Evolutionary conservation across 768 basidiomycete species (phyloP).

Genomic region (Antrodiella citrinella): DNA sequence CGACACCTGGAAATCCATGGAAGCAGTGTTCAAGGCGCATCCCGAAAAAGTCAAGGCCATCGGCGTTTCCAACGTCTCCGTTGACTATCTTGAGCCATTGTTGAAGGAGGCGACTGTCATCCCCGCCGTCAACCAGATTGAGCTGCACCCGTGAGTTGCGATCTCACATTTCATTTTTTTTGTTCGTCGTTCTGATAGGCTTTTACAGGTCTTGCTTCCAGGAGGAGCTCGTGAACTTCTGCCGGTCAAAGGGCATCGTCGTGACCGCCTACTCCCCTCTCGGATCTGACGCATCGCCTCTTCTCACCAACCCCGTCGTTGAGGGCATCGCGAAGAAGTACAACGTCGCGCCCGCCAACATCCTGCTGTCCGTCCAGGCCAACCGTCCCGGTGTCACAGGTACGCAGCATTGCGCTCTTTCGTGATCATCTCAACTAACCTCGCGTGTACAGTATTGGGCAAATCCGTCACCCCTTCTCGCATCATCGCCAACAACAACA

Average conservation of each 20-base stretch:
- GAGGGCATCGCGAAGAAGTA: constrained; percentile 55
- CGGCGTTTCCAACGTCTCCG: constrained; percentile 71
- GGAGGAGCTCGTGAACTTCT: constrained; percentile 55
- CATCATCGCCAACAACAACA: constrained; percentile 51
- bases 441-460: constrained; percentile 43
- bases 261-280: constrained; percentile 77
- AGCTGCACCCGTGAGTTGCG: constrained; percentile 55
- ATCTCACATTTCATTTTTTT: too few relatives aligned
- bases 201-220: constrained; percentile 50
- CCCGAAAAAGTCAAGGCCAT: constrained; percentile 74
- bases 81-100: constrained; percentile 54
- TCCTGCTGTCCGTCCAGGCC: constrained; percentile 68
- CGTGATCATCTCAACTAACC: constrained; percentile 7
- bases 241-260: constrained; percentile 55
- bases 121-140: constrained; percentile 78
- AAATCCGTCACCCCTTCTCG: constrained; percentile 71
- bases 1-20: constrained; percentile 77
- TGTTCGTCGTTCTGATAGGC: not conserved
- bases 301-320: constrained; percentile 53
- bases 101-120: constrained; percentile 45
- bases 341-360: constrained; percentile 48
- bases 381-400: constrained; percentile 53
- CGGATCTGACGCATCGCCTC: constrained; percentile 62
- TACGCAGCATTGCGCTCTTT: constrained; percentile 18
- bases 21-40: constrained; percentile 52